Base-by-base conservation (phyloP, 106 monocot species). In the Apostasia shenzhenica region DNA sequence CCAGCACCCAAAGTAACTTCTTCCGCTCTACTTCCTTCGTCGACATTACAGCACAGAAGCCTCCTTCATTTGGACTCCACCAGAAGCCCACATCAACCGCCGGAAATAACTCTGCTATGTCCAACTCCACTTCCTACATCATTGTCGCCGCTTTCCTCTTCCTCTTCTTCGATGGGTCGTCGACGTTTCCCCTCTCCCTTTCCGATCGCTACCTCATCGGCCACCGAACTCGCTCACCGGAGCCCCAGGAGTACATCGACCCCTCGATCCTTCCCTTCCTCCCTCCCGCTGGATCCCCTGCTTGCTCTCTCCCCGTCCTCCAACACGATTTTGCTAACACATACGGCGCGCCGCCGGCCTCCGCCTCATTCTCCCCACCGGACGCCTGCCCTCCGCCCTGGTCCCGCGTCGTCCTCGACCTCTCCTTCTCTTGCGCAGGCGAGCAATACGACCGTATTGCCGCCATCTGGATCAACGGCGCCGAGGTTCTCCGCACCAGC, bases 401-500 rank as follows among this genome's bases (percentile, higher is more conserved):
- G 84, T 39, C 80, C 41, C 64, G 46, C 73, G 79, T 73, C 68
- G 74, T 85, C 39, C 81, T 82, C 63, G 66, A 76, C 70, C 70
- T 86, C 79, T 83, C 92, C 55, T 72, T 68, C 57, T 67, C 78
- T 7, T 92, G 85, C 67, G 55, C 68, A 12, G 92, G 92, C 46
- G 83, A 88, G 39, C 92, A 92, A 70, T 88, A 88, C 73, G 92
- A 88, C 67, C 92, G 92, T 57, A 79, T 92, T 55, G 88, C 85
- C 55, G 88, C 85, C 57, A 70, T 92, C 44, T 92, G 92, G 92
- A 54, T 92, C 81, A 81, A 77, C 70, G 80, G 88, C 57, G 85
- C 63, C 57, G 92, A 92, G 83, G 48, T 92, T 43, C 85, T 92
- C 63, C 85, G 92, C 44, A 92, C 92, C 67, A 88, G 77, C 81